These are phyloP conservation scores for Pseudohalonectria lignicola DNA, from an alignment of 2,329 filamentous ascomycete species.

Conservation along the genomic window DNA sequence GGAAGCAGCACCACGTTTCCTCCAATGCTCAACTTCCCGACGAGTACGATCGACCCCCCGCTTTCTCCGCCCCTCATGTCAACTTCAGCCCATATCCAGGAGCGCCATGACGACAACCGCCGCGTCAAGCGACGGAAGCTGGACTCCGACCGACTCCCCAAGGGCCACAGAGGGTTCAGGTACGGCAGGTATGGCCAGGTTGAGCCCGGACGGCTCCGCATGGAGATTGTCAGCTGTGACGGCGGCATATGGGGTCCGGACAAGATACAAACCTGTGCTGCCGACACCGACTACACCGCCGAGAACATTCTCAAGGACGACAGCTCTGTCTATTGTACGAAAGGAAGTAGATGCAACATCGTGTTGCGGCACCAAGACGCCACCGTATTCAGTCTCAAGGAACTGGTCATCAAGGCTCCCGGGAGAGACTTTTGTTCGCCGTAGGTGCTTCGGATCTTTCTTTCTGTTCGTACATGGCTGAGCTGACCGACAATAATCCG, in stretches of 20 bases:
- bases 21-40: too few relatives aligned
- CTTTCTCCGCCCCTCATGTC: slow-evolving; percentile 20
- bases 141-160: slow-evolving; percentile 45
- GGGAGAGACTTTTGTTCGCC: slow-evolving; percentile 72
- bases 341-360: slow-evolving; percentile 79
- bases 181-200: slow-evolving; percentile 87
- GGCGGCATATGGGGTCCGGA: slow-evolving; percentile 51
- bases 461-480: neutral
- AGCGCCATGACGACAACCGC: slow-evolving; percentile 35
- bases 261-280: too few relatives aligned
- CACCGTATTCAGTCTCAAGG: slow-evolving; percentile 72
- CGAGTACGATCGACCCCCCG: slow-evolving; percentile 17
- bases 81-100: slow-evolving; percentile 15
- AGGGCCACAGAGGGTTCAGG: slow-evolving; percentile 48
- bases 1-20: too few relatives aligned
- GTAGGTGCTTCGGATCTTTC: slow-evolving; percentile 41
- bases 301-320: slow-evolving; percentile 82
- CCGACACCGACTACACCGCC: slow-evolving; percentile 48
- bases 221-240: slow-evolving; percentile 87
- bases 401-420: slow-evolving; percentile 80
- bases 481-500: neutral
- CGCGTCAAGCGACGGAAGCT: slow-evolving; percentile 60
- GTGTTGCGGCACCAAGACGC: slow-evolving; percentile 71
- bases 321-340: slow-evolving; percentile 78
- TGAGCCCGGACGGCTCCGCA: slow-evolving; percentile 65